Evolutionary conservation across 306 rosid species (phyloP).

Genomic region (Cicer cuneatum): DNA sequence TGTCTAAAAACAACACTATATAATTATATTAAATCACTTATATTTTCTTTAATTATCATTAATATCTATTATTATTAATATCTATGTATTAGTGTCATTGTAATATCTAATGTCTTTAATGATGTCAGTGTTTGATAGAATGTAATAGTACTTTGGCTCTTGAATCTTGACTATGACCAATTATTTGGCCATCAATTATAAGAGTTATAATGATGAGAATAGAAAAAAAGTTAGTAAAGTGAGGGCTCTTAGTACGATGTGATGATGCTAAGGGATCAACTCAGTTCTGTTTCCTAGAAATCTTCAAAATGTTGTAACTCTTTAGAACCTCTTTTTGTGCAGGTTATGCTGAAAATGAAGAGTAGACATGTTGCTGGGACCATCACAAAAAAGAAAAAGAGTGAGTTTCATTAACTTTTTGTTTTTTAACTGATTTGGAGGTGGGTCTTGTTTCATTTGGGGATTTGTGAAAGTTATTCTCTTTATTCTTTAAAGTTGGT

Average conservation of each 20-base stretch:
- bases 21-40: no score
- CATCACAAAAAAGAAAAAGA: conserved; percentile 99
- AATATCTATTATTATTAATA: no score
- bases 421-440: conserved; percentile 65
- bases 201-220: conserved; percentile 53
- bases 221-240: conserved; percentile 52
- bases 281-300: conserved; percentile 49
- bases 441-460: conserved; percentile 81
- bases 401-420: conserved; percentile 65
- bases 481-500: conserved; percentile 46
- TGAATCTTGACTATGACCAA: conserved; percentile 31
- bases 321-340: conserved; percentile 68
- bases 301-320: conserved; percentile 46
- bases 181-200: conserved; percentile 63
- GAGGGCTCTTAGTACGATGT: conserved; percentile 45
- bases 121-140: no score
- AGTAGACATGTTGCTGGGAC: conserved; percentile 99
- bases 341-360: conserved; percentile 99
- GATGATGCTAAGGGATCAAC: conserved; percentile 46
- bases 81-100: no score
- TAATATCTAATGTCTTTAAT: no score
- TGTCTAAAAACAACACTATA: no score
- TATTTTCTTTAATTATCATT: no score
- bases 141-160: conserved; percentile 11
- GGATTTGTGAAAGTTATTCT: conserved; percentile 85